These are phyloP conservation scores for Tubosaeta sp. DNA, from an alignment of 768 basidiomycete genomes.

Conservation along the genomic window DNA sequence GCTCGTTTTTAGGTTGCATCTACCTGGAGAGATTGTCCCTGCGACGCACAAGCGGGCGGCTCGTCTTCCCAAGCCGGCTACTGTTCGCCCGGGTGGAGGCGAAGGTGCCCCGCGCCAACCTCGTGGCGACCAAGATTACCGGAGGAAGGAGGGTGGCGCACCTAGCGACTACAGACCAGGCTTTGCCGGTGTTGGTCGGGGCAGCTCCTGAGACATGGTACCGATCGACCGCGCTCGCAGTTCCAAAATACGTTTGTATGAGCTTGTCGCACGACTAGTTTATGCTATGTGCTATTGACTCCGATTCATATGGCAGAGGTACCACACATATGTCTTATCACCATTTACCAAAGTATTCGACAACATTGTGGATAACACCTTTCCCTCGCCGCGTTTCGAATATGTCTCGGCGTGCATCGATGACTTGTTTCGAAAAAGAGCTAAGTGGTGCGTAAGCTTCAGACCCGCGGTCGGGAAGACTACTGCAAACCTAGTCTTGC, in stretches of 20 bases:
- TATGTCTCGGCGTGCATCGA: slow-evolving; percentile 37
- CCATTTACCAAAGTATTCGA: slow-evolving; percentile 42
- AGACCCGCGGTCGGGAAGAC: background rate
- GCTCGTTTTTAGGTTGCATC: slow-evolving; percentile 67
- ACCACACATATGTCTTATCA: background rate
- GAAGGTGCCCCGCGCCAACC: slow-evolving; percentile 85
- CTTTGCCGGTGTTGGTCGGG: slow-evolving; percentile 86
- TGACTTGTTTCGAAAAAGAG: slow-evolving; percentile 52
- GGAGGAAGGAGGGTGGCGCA: slow-evolving; percentile 81
- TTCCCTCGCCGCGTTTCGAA: slow-evolving; percentile 9
- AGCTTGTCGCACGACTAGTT: slow-evolving; percentile 25
- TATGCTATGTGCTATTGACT: slow-evolving; percentile 24
- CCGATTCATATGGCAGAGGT: background rate
- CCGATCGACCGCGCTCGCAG: background rate
- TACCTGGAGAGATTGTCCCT: slow-evolving; percentile 94
- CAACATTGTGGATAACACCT: slow-evolving; percentile 33
- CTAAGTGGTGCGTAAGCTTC: slow-evolving; percentile 18
- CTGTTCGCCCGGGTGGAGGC: slow-evolving; percentile 64
- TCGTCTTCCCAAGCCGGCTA: slow-evolving; percentile 80
- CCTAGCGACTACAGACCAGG: slow-evolving; percentile 87
- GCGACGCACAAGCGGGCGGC: slow-evolving; percentile 96
- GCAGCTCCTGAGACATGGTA: slow-evolving; percentile 56
- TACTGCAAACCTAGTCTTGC: slow-evolving; percentile 40
- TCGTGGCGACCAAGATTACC: slow-evolving; percentile 86
- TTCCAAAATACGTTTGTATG: slow-evolving; percentile 22